Base-by-base conservation (phyloP, 1,284 basidiomycete species). In the Microbotryum silenes-acaulis region DNA sequence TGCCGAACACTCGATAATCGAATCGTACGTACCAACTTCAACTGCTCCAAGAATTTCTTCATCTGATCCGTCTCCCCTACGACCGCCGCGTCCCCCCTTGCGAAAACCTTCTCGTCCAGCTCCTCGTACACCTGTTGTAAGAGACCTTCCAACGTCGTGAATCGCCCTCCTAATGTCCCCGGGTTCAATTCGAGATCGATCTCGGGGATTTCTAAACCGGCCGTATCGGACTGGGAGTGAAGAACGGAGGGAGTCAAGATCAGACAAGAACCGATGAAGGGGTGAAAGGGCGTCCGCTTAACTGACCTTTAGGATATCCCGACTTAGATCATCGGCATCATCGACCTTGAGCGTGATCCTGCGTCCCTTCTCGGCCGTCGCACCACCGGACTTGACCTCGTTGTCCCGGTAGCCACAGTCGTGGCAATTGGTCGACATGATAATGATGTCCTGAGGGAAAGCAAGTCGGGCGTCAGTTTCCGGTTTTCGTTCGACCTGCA, bases 351-450 rank as follows among this genome's bases (percentile, higher is more conserved):
- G 80, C 0, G 83, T 90, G 62, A 97, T 90, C 63, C 82, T 84
- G 75, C 90, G 92, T 37, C 93, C 94, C 71, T 86, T 80, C 6
- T 82, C 81, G 1, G 91, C 88, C 60, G 97, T 91, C 1, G 91
- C 91, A 2, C 86, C 79, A 27, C 94, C 91, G 8, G 90, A 89
- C 76, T 98, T 98, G 73, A 98, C 88, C 78, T 98, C 94, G 74
- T 96, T 97, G 78, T 98, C 94, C 68, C 91, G 82, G 78, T 97
- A 98, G 1, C 94, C 94, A 75, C 94, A 98, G 59, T 79, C 77
- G 59, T 91, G 89, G 76, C 96, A 98, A 74, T 97, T 96, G 29
- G 93, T 94, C 29, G 93, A 96, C 94, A 98, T 98, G 77, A 99
- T 93, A 66, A 98, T 79, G 63, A 94, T 88, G 73, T 99, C 92